These are phyloP conservation scores for Drechslerella coelobrocha DNA, from an alignment of 2,329 filamentous ascomycete species.

Conservation along the genomic window DNA sequence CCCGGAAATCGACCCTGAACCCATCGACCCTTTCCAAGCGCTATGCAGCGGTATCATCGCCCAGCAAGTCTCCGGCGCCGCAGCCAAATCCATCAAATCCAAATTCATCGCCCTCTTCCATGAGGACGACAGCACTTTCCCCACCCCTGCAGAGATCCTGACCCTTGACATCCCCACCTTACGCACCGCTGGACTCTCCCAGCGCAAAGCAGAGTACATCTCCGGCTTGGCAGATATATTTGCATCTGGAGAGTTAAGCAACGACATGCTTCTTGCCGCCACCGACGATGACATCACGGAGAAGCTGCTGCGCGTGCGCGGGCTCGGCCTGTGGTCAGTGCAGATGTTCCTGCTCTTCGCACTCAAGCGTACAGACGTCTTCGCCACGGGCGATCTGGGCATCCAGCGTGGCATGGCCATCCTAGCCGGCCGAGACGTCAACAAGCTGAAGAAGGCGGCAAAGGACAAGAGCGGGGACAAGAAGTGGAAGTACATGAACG, in stretches of 20 bases:
- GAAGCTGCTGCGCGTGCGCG: conserved; percentile 82
- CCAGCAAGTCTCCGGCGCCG: conserved; percentile 93
- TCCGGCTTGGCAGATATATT: conserved; percentile 86
- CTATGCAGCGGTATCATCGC: conserved; percentile 88
- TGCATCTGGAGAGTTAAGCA: conserved; percentile 73
- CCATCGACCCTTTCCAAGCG: conserved; percentile 84
- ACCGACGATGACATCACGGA: conserved; percentile 85
- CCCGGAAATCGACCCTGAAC: conserved; percentile 72
- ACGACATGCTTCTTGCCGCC: conserved; percentile 76
- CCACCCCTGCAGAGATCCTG: conserved; percentile 76
- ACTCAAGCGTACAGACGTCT: conserved; percentile 93
- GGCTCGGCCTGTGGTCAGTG: conserved; percentile 86
- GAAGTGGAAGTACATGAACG: conserved; percentile 98
- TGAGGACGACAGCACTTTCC: conserved; percentile 67
- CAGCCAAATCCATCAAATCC: conserved; percentile 84
- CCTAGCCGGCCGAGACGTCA: conserved; percentile 80
- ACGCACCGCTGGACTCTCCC: conserved; percentile 84
- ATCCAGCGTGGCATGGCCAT: conserved; percentile 94
- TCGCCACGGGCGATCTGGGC: conserved; percentile 87
- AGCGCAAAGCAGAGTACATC: conserved; percentile 95
- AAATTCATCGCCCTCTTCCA: conserved; percentile 80
- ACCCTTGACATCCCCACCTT: conserved; percentile 70
- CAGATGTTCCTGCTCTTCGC: conserved; percentile 98
- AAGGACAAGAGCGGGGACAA: conserved; percentile 64
- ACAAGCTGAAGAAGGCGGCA: conserved; percentile 72